Evolutionary conservation across 169 alveolate species (phyloP).

Genomic region (Toxoplasma gondii): DNA sequence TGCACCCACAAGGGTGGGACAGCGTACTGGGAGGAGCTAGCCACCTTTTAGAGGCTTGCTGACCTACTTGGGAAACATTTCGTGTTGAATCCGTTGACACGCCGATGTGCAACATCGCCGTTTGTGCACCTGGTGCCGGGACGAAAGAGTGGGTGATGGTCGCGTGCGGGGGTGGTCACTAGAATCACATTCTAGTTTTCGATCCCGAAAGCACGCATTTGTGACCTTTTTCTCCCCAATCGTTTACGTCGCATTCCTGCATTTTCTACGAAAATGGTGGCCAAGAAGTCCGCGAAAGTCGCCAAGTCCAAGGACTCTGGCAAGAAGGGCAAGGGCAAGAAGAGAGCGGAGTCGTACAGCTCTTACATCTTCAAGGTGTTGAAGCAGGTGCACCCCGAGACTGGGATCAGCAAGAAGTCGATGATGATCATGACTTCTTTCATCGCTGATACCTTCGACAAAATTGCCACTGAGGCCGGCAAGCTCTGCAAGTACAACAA

Average conservation of each 20-base stretch:
- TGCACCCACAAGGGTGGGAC: neutral
- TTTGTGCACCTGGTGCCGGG: neutral
- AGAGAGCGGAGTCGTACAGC: constrained; percentile 68
- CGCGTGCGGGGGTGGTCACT: neutral
- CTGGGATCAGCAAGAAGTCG: constrained; percentile 96
- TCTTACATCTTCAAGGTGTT: constrained; percentile 97
- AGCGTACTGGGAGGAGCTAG: neutral
- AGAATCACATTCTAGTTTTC: neutral
- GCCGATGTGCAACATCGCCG: neutral
- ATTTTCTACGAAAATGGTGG: constrained; percentile 28
- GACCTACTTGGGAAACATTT: neutral
- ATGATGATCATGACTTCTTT: constrained; percentile 99
- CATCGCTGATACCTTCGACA: constrained; percentile 95
- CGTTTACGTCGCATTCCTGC: neutral
- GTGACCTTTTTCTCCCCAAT: neutral
- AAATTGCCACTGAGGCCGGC: constrained; percentile 96
- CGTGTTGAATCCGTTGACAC: neutral
- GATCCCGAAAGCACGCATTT: neutral
- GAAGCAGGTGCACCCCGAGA: constrained; percentile 97
- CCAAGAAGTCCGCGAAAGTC: constrained; percentile 59
- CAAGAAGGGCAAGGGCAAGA: constrained; percentile 68
- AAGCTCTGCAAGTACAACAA: constrained; percentile 95
- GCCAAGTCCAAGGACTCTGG: constrained; percentile 55
- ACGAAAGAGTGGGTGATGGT: neutral
- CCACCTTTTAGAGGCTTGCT: neutral